Conservation (phyloP, 2,329 filamentous ascomycete genomes). For the Talaromyces atroroseus region DNA sequence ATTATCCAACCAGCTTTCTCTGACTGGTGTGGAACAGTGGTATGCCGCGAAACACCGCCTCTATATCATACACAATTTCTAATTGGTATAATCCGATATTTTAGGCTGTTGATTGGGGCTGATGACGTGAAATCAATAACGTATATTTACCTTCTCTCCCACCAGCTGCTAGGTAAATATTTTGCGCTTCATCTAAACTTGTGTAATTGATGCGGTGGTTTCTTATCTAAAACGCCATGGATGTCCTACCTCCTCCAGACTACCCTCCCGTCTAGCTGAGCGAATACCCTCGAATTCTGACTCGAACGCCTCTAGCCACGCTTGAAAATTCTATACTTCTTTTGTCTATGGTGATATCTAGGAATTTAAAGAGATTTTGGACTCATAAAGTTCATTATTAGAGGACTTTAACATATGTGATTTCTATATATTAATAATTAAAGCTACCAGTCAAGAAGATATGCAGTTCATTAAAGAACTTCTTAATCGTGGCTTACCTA, state of each 20-base stretch:
- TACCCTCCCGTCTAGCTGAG: conserved; percentile 7
- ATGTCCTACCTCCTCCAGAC: conserved; percentile 12
- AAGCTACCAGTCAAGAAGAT: conserved; percentile 18
- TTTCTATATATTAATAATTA: conserved; percentile 16
- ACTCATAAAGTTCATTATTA: conserved; percentile 1
- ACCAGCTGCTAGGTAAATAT: too few species aligned
- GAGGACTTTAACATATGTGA: conserved; percentile 18
- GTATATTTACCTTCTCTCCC: too few species aligned
- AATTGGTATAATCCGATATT: too few species aligned
- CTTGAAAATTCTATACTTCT: conserved; percentile 3
- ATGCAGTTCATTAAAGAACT: conserved; percentile 16
- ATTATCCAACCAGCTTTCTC: too few species aligned
- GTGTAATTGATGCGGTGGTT: conserved; percentile 1
- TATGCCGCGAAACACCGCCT: too few species aligned
- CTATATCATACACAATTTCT: too few species aligned
- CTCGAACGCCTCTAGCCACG: neutral
- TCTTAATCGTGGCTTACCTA: conserved; percentile 17
- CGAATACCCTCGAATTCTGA: conserved; percentile 4
- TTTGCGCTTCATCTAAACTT: too few species aligned
- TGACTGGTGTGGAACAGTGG: too few species aligned
- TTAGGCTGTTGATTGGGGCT: too few species aligned
- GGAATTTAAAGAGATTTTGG: conserved; percentile 11
- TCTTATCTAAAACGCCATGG: conserved; percentile 2
- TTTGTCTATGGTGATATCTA: conserved; percentile 8
- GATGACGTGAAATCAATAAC: too few species aligned